Conservation (phyloP, 331 rosid species). For the Cydonia oblonga region DNA sequence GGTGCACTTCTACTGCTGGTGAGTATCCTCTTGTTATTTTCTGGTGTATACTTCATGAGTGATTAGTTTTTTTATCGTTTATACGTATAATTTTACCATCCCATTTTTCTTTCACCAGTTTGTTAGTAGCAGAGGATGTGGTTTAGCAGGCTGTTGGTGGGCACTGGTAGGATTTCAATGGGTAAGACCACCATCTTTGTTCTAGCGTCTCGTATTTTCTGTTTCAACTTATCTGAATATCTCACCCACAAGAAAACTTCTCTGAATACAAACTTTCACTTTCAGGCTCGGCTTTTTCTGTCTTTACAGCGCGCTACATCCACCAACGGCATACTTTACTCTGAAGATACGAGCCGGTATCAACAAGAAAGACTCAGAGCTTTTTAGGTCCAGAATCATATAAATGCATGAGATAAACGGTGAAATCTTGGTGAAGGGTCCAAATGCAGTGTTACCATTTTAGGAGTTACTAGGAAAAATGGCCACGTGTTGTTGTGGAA, state of each 20-base stretch:
- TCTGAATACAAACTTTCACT: background rate
- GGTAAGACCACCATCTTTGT: conserved; percentile 39
- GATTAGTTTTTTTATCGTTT: background rate
- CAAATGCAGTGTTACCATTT: background rate
- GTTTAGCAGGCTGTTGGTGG: conserved; percentile 67
- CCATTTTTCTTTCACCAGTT: conserved; percentile 32
- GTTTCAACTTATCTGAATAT: background rate
- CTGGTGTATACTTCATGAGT: background rate
- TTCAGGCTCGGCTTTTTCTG: conserved; percentile 53
- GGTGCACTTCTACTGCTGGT: conserved; percentile 58
- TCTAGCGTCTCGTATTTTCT: background rate
- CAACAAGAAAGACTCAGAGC: conserved; percentile 36
- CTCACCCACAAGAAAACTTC: background rate
- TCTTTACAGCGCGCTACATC: conserved; percentile 62
- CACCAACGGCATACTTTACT: conserved; percentile 45
- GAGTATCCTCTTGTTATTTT: conserved; percentile 1
- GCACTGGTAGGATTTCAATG: conserved; percentile 76
- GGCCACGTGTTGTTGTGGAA: too few relatives aligned
- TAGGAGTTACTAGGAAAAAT: background rate
- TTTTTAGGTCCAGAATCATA: conserved; percentile 20
- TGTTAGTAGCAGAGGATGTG: conserved; percentile 53
- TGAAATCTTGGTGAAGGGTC: background rate
- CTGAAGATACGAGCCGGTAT: conserved; percentile 31
- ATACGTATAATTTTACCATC: background rate
- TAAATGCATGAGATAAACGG: too few relatives aligned